A percentile compares a stretch with the other conserved stretches of the same genome.
Evolutionary conservation across 208 protist species (phyloP).

Genomic region (Polymyxa betae): DNA sequence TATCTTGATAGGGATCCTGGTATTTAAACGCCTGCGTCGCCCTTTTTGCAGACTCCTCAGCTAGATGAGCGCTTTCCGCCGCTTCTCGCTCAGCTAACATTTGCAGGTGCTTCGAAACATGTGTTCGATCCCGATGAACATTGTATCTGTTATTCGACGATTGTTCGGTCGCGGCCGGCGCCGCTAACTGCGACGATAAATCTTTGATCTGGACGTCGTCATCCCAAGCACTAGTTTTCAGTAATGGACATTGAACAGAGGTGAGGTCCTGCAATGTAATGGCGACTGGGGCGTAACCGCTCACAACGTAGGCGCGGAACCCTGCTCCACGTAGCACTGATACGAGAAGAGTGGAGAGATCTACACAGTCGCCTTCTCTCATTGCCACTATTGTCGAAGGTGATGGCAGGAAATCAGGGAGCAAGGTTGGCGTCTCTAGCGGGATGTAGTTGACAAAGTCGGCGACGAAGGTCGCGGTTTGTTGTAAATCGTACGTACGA

Average conservation of each 20-base stretch:
- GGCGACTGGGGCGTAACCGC: conserved; percentile 56
- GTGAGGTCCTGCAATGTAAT: conserved; percentile 58
- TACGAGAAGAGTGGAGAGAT: conserved; percentile 59
- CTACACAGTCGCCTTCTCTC: conserved; percentile 62
- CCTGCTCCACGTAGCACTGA: conserved; percentile 65
- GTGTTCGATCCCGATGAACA: conserved; percentile 7
- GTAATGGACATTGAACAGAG: conserved; percentile 49
- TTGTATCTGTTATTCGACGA: background rate
- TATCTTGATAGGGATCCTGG: conserved; percentile 55
- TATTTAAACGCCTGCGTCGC: conserved; percentile 28
- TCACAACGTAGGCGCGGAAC: conserved; percentile 64
- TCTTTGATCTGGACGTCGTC: background rate
- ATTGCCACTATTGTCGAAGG: conserved; percentile 40
- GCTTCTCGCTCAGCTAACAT: conserved; percentile 43
- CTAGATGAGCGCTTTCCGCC: conserved; percentile 42
- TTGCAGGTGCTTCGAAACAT: conserved; percentile 53
- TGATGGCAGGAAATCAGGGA: conserved; percentile 56
- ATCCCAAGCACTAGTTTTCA: background rate
- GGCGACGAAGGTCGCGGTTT: conserved; percentile 59
- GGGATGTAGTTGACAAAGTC: conserved; percentile 65
- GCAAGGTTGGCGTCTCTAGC: conserved; percentile 53
- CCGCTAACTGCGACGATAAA: background rate
- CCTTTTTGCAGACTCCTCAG: conserved; percentile 20
- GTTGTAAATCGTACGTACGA: conserved; percentile 61
- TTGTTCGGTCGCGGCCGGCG: background rate